Base-by-base conservation (phyloP, 2,329 filamentous ascomycete species). In the Calonectria pseudoturangicola region DNA sequence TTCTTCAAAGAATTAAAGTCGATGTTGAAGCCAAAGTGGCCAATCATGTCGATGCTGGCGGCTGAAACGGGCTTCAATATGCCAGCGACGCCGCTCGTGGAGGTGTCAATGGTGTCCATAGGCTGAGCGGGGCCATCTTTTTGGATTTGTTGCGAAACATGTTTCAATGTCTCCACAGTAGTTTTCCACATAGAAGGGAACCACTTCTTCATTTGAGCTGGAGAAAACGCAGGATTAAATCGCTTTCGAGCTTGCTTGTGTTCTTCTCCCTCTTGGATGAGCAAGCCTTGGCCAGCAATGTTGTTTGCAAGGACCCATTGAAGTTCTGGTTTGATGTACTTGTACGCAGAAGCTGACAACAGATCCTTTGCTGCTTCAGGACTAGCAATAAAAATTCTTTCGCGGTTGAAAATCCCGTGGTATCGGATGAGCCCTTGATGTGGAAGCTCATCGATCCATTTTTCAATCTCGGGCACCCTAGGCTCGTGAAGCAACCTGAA, bases 211-310 rank as follows among this genome's bases (percentile, higher is more conserved):
- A 60, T 60, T 33, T 60, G 54, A 1, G 54, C 54, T 6, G 54
- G 54, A 13, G 33, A 41, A 15, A 60, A 60, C 13, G 54, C 47
- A 1, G 67, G 67, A 13, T 70, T 70, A 33, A 70, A 64, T 10
- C 36, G 62, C 58, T 70, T 70, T 27, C 67, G 67, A 33, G 67
- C 67, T 47, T 70, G 67, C 36, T 70, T 70, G 58, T 70, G 67
- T 15, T 70, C 58, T 28, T 70, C 67, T 36, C 67, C 67, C 13
- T 70, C 67, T 18, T 64, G 58, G 13, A 70, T 70, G n/a, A 70
- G 67, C 47, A 70, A 56, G 58, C 67, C 67, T 30, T 70, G 67
- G 16, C 67, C 67, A 21, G 67, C 67, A 64, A 70, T 64, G 25
- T 64, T 65, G 13, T 60, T 60, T 41, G 54, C 33, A 4, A 60